Evolutionary conservation across 768 basidiomycete genomes (phyloP), one percentile per base, ranked within the genome.

Genomic region (Mycena olivaceomarginata): DNA sequence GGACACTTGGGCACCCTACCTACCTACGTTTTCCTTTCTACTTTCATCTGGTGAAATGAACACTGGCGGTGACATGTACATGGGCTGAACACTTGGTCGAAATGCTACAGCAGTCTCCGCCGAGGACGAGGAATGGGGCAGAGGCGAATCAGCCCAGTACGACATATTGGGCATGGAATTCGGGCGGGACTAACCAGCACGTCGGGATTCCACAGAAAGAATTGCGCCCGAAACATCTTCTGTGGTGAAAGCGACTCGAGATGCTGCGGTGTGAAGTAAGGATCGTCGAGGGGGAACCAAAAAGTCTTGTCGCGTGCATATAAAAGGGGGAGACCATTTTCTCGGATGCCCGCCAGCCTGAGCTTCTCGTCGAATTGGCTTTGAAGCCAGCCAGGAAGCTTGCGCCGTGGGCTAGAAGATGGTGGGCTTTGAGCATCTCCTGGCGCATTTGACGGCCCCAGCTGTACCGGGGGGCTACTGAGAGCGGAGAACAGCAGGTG

Each of bases 271-370:
- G 56, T 25, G 25, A 74, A 74, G 41, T 67, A 74, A 4, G 65
- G 65, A n/a, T 74, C 65, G 18, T 59, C 16, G 18, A 60, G 8
- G 2, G 65, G 72, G 57, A 74, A 74, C 72, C 65, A 74, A 40
- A 74, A 59, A 5, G 53, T 57, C 25, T 60, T 57, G 57, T 66
- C 5, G 15, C 57, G 16, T 2, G 16, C n/a, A 16, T 74, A 74
- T 2, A 74, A 45, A 7, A 40, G 43, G 6, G 72, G 72, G 12
- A 74, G 41, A 13, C 72, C 65, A 48, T 67, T 51, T 0, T 45
- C 20, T 45, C 72, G 72, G 18, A 46, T 6, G 9, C 22, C 20
- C 2, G 72, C 43, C 9, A 45, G n/a, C 4, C 43, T 46, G 22
- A 74, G 53, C 15, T 67, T 74, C 11, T 22, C 65, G 1, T 67